Evolutionary conservation across 768 basidiomycete genomes (phyloP).

Genomic region (Calvatia gigantea): DNA sequence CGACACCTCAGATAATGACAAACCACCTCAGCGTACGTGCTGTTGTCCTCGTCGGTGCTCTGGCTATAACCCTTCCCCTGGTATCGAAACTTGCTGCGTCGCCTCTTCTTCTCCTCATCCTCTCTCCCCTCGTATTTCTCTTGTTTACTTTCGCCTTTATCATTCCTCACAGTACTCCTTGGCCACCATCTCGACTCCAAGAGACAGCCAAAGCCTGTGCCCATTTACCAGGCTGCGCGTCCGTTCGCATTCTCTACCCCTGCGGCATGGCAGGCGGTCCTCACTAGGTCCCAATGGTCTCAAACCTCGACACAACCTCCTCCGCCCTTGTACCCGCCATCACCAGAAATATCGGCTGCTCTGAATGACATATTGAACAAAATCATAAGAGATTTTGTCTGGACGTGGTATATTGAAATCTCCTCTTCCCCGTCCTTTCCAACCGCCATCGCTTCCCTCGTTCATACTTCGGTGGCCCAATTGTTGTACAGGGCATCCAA

Average conservation of each 20-base stretch:
- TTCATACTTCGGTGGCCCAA: constrained; percentile 63
- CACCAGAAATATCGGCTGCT: constrained; percentile 62
- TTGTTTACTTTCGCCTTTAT: constrained; percentile 49
- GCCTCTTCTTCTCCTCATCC: constrained; percentile 58
- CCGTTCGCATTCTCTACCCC: constrained; percentile 88
- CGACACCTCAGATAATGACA: constrained; percentile 23
- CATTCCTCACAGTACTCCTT: constrained; percentile 48
- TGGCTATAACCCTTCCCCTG: constrained; percentile 56
- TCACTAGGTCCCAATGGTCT: constrained; percentile 89
- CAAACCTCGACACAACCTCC: constrained; percentile 65
- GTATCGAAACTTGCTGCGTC: constrained; percentile 58
- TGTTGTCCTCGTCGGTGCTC: constrained; percentile 53
- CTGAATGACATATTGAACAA: constrained; percentile 80
- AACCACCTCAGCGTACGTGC: constrained; percentile 43
- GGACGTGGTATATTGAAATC: constrained; percentile 84
- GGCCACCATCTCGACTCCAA: constrained; percentile 57
- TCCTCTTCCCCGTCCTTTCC: constrained; percentile 91
- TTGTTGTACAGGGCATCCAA: constrained; percentile 51
- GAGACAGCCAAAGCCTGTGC: constrained; percentile 25
- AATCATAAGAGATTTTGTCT: constrained; percentile 82
- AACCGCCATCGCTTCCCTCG: constrained; percentile 68
- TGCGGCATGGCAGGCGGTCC: constrained; percentile 90
- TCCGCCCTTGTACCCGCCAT: constrained; percentile 61
- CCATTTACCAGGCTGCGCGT: constrained; percentile 55
- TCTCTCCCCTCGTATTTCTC: constrained; percentile 57